A percentile compares a stretch with the other conserved stretches of the same genome.
Evolutionary conservation across 768 basidiomycete genomes (phyloP).

Genomic region (Gloeopeniophorella convolvens): DNA sequence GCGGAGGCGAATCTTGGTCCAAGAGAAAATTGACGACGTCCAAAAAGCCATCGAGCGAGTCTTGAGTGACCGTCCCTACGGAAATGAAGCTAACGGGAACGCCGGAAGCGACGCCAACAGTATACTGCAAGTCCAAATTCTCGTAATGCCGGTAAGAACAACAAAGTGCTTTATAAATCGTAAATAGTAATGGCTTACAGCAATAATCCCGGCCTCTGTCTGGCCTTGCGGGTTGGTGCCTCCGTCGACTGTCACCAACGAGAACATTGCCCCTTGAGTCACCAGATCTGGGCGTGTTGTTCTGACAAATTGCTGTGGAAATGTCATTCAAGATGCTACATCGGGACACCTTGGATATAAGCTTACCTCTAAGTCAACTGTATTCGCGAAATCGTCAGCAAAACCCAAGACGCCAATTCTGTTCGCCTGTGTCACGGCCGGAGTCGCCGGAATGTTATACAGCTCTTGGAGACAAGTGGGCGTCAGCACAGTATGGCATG

Average conservation of each 20-base stretch:
- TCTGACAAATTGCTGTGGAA: neutral
- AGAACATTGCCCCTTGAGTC: no score
- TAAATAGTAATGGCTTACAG: neutral
- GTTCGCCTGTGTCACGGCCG: conserved; percentile 15
- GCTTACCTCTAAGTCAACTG: neutral
- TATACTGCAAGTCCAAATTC: conserved; percentile 24
- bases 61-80: conserved; percentile 26
- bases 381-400: neutral
- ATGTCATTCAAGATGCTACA: neutral
- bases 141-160: neutral
- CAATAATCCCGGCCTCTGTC: neutral
- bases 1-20: conserved; percentile 6
- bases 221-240: neutral
- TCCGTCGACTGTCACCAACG: neutral
- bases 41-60: conserved; percentile 28
- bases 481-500: conserved; percentile 1
- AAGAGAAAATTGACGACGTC: conserved; percentile 27
- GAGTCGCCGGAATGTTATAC: conserved; percentile 21
- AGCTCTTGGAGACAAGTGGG: conserved; percentile 20
- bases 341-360: no score
- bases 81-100: conserved; percentile 31
- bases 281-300: no score
- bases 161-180: no score
- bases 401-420: conserved; percentile 20
- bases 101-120: conserved; percentile 22